Evolutionary conservation across 1,284 basidiomycete genomes (phyloP), one percentile per base, ranked within the genome.

Genomic region (Taiwanofungus camphoratus): DNA sequence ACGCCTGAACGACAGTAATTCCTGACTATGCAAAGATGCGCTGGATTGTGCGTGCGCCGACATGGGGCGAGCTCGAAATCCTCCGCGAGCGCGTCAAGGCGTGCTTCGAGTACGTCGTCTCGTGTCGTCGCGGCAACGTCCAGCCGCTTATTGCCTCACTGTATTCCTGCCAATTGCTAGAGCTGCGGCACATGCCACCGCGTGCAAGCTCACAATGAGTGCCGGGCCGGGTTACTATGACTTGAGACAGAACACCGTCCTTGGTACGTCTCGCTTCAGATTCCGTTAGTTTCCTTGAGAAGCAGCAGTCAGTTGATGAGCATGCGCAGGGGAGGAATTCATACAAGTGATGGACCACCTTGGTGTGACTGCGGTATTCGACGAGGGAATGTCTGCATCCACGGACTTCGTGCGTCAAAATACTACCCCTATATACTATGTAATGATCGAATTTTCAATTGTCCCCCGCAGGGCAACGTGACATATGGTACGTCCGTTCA

Each of bases 1-100:
- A 15, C 3, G 8, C 27, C 29, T 15, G 16, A 15, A 16, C 8
- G 16, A 19, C 44, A 86, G 86, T 92, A 44, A 90, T 92, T 43
- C 89, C 88, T 1, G 87, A 87, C 54, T 79, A 85, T 50, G 73
- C 85, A 3, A 77, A 76, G 49, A 76, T 88, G 68, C 75, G 75
- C 15, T 89, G 77, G 67, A 75, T 77, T 48, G 74, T 89, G 3
- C 79, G 89, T 15, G 80, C 83, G 0, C 84, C 82, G n/a, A 80
- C 77, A 2, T 71, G 73, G 44, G 65, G 67, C 4, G 83, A 84
- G 52, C 67, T 79, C 34, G 62, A 76, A 36, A 69, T 63, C n/a
- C 74, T 81, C 0, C 62, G 73, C 8, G 66, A 71, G 35, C 72
- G 83, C 26, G 80, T 90, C 11, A 63, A 70, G 15, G 73, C 70